Evolutionary conservation across 1,284 basidiomycete species (phyloP).

Genomic region (Somion occarium): DNA sequence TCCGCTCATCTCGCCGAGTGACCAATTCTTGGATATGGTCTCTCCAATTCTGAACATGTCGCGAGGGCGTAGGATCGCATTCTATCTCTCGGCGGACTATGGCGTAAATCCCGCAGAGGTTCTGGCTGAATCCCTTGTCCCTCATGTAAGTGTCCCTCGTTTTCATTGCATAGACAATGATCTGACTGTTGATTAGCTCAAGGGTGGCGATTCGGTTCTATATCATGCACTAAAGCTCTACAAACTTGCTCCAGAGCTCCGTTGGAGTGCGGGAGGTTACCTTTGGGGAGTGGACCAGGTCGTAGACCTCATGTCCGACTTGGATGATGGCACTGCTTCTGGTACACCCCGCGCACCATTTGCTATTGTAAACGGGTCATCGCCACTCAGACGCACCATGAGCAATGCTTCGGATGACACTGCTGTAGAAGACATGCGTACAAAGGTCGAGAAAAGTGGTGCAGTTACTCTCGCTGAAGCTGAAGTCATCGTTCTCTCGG

Average conservation of each 20-base stretch:
- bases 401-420: slow-evolving; percentile 25
- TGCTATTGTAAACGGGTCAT: slow-evolving; percentile 26
- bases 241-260: slow-evolving; percentile 67
- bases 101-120: slow-evolving; percentile 67
- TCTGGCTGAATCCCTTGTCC: slow-evolving; percentile 64
- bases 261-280: slow-evolving; percentile 76
- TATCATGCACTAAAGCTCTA: slow-evolving; percentile 73
- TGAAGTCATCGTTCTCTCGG: slow-evolving; percentile 57
- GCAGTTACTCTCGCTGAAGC: slow-evolving; percentile 58
- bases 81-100: slow-evolving; percentile 67
- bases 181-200: slow-evolving; percentile 42
- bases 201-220: slow-evolving; percentile 68
- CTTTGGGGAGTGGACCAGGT: slow-evolving; percentile 71
- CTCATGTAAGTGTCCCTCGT: slow-evolving; percentile 45
- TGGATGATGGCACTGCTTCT: slow-evolving; percentile 29
- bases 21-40: slow-evolving; percentile 64
- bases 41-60: slow-evolving; percentile 66
- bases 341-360: slow-evolving; percentile 27
- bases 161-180: slow-evolving; percentile 3
- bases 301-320: slow-evolving; percentile 49
- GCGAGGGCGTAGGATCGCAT: slow-evolving; percentile 64
- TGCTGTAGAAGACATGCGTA: slow-evolving; percentile 38
- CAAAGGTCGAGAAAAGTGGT: slow-evolving; percentile 61
- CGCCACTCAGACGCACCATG: slow-evolving; percentile 38
- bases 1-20: slow-evolving; percentile 66